Conservation (phyloP, 2,329 filamentous ascomycete species). For the Venturia asperata region DNA sequence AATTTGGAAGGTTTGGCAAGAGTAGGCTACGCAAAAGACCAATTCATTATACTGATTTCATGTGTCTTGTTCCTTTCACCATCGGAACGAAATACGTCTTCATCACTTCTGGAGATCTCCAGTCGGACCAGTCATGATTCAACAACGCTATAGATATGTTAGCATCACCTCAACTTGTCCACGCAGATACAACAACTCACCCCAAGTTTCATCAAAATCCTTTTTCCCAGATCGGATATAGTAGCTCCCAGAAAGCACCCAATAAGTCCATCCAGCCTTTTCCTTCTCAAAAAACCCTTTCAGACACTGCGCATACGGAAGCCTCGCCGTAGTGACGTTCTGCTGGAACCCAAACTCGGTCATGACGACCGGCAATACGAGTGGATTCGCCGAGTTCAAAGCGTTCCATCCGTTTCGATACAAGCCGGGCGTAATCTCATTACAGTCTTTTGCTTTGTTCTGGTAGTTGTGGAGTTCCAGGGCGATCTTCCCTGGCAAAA, state of each 20-base stretch:
- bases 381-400: slow-evolving; percentile 34
- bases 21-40: too few species aligned
- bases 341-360: slow-evolving; percentile 51
- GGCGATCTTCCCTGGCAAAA: slow-evolving; percentile 48
- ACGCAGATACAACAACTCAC: neutral
- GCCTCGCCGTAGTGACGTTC: slow-evolving; percentile 40
- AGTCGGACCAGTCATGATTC: slow-evolving; percentile 15
- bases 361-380: slow-evolving; percentile 44
- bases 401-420: slow-evolving; percentile 49
- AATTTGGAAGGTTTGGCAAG: too few species aligned
- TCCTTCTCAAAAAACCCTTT: slow-evolving; percentile 42
- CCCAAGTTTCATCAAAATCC: slow-evolving; percentile 17
- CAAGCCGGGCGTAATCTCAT: slow-evolving; percentile 40
- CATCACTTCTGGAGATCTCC: slow-evolving; percentile 14
- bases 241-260: slow-evolving; percentile 17
- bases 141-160: neutral
- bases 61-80: neutral
- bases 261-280: slow-evolving; percentile 46
- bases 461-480: slow-evolving; percentile 57
- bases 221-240: slow-evolving; percentile 11
- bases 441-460: slow-evolving; percentile 44
- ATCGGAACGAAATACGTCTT: slow-evolving; percentile 1
- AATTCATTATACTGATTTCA: too few species aligned
- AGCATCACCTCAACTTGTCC: neutral
- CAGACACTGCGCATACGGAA: slow-evolving; percentile 49